Base-by-base conservation (phyloP, 805 yeast species). In the Lipomyces kockii region DNA sequence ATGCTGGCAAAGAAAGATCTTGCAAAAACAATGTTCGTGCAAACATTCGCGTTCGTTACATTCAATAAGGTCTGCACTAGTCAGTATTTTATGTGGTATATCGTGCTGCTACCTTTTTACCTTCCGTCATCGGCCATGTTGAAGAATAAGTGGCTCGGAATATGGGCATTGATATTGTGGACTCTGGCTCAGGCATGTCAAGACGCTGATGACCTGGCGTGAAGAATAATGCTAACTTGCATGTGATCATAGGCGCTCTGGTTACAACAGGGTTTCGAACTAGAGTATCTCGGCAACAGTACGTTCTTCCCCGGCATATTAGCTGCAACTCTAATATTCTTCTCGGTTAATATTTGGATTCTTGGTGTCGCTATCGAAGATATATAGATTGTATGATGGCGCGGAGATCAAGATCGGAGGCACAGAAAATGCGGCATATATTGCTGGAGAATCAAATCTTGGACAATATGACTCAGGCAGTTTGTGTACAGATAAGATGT, bases 1-100 rank as follows among this genome's bases (percentile, higher is more conserved):
- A 76, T 74, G 27, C 79, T 84, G 60, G 83, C 82, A 12, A 79
- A 79, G 63, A 75, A 74, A 12, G 82, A 83, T 60, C 71, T 88
- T 5, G 76, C 83, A 25, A 81, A 84, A 58, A 82, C 89, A 2
- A 74, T 89, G 69, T 93, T 94, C 69, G 80, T 92, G 12, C 95
- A 90, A 76, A 90, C 96, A 0, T 84, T 89, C 73, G 82, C 87
- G n/a, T 90, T 90, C 78, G 92, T 90, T 20, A 81, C 91, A 0
- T 89, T 85, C 78, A 90, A 90, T 79, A 90, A 90, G 78, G 95
- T 90, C 27, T 88, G 92, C 74, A 95, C 99, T 0, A 91, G 97
- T 0, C 99, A 95, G 80, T 95, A 95, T 78, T 95, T 95, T 78
- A 86, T 94, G 69, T 95, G 99, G 99, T 95, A 89, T 75, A 79